A percentile compares a stretch with the other conserved stretches of the same genome.
Evolutionary conservation across 2,329 filamentous ascomycete species (phyloP).

Genomic region (Botrytis deweyae): DNA sequence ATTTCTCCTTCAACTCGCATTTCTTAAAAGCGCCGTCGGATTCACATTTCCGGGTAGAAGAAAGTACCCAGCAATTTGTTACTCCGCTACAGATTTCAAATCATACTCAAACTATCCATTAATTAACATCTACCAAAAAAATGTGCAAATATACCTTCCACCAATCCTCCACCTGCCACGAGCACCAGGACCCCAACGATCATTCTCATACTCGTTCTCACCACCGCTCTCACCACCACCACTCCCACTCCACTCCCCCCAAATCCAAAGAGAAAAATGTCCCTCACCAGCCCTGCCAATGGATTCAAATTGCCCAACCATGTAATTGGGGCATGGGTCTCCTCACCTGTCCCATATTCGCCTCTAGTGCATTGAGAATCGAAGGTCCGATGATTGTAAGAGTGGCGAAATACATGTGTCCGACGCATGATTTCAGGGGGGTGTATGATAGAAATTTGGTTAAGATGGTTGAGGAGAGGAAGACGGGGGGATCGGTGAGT

Average conservation of each 20-base stretch:
- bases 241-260: background rate
- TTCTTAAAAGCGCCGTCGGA: background rate
- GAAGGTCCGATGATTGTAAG: constrained; percentile 13
- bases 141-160: constrained; percentile 19
- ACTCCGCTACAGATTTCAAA: background rate
- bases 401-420: background rate
- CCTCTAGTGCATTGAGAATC: constrained; percentile 10
- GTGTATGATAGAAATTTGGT: constrained; percentile 20
- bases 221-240: background rate
- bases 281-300: constrained; percentile 8
- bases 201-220: background rate
- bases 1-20: background rate
- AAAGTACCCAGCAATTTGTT: background rate
- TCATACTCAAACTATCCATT: background rate
- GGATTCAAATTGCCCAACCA: constrained; percentile 15
- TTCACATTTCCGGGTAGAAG: background rate
- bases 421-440: background rate
- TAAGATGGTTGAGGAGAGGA: constrained; percentile 19
- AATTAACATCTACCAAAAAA: background rate
- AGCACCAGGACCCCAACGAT: background rate
- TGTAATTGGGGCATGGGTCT: constrained; percentile 9
- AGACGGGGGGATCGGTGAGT: constrained; percentile 10
- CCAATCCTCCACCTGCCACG: constrained; percentile 11
- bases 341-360: constrained; percentile 14
- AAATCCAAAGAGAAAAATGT: background rate